phyloP scores from a whole-genome alignment of 2,329 filamentous ascomycete species.

The Apiospora saccharicola region DNA sequence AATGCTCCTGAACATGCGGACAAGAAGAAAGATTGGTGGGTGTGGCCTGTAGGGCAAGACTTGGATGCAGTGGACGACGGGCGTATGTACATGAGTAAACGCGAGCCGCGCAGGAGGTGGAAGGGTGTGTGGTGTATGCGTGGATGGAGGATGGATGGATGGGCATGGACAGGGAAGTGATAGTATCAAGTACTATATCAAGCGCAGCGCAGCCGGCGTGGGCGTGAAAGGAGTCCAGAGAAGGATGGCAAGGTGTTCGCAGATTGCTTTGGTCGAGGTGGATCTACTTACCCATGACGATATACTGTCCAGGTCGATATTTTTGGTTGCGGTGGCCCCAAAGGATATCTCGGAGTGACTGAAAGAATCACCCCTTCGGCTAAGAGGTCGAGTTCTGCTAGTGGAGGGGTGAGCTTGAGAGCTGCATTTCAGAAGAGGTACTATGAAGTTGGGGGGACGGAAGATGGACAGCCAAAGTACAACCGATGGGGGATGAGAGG shows the following conservation, averaged over 20 bases:
- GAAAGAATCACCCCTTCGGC: slow-evolving; percentile 20
- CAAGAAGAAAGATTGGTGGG: slow-evolving; percentile 39
- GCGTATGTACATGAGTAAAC: slow-evolving; percentile 26
- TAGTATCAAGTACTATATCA: slow-evolving; percentile 21
- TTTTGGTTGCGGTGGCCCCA: not conserved
- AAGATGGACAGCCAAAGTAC: slow-evolving; percentile 24
- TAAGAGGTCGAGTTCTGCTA: slow-evolving; percentile 20
- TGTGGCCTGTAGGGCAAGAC: slow-evolving; percentile 32
- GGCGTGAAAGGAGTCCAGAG: not conserved
- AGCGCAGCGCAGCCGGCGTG: slow-evolving; percentile 2
- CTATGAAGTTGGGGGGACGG: slow-evolving; percentile 24
- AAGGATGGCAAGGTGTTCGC: slow-evolving; percentile 17
- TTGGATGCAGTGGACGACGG: slow-evolving; percentile 19
- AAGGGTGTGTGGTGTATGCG: slow-evolving; percentile 8
- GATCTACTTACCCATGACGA: slow-evolving; percentile 24
- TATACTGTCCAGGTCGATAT: slow-evolving; percentile 20
- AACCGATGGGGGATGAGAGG: slow-evolving; percentile 15
- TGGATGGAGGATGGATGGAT: slow-evolving; percentile 21
- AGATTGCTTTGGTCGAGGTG: slow-evolving; percentile 16
- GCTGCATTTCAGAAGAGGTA: slow-evolving; percentile 23
- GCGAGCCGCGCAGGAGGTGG: slow-evolving; percentile 24
- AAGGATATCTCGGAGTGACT: slow-evolving; percentile 18
- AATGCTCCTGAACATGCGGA: slow-evolving; percentile 39
- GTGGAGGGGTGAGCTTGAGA: slow-evolving; percentile 20
- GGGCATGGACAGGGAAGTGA: slow-evolving; percentile 1